Percentiles rank a stretch among this genome's conserved stretches.
Evolutionary conservation across 148 eudicot species (phyloP).

Genomic region (Rhododendron vialii): DNA sequence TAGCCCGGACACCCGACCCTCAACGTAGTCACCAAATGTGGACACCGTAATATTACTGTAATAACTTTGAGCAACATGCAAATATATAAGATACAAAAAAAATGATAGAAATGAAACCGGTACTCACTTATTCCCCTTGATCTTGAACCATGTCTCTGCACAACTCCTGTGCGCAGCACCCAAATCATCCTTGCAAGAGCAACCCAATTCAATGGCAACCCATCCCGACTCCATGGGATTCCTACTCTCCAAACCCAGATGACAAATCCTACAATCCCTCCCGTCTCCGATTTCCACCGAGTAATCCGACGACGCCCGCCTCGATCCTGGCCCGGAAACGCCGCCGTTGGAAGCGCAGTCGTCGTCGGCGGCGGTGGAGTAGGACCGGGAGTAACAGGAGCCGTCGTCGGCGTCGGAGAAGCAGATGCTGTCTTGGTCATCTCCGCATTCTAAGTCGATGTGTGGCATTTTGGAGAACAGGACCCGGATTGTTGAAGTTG

Average conservation of each 20-base stretch:
- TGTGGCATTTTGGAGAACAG: slow-evolving; percentile 14
- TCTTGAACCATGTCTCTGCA: slow-evolving; percentile 72
- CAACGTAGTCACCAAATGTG: not conserved
- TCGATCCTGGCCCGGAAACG: slow-evolving; percentile 1
- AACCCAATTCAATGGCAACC: slow-evolving; percentile 53
- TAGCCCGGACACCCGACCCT: no score
- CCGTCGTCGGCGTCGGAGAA: slow-evolving; percentile 36
- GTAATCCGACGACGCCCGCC: slow-evolving; percentile 20
- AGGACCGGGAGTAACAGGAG: slow-evolving; percentile 36
- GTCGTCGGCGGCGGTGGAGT: slow-evolving; percentile 31
- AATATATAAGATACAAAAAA: not conserved
- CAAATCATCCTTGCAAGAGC: slow-evolving; percentile 66
- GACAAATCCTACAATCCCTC: slow-evolving; percentile 64
- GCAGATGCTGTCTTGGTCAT: slow-evolving; percentile 24
- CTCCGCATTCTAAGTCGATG: slow-evolving; percentile 42
- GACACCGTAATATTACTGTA: not conserved
- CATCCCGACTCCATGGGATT: slow-evolving; percentile 25
- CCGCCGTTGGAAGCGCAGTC: slow-evolving; percentile 8
- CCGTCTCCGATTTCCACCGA: slow-evolving; percentile 28
- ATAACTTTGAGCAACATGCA: not conserved
- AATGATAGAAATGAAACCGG: not conserved
- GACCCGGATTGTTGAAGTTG: not conserved
- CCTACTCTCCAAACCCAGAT: slow-evolving; percentile 36
- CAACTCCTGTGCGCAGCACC: slow-evolving; percentile 69
- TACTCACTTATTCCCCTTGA: slow-evolving; percentile 64